phyloP scores from a whole-genome alignment of 2,329 filamentous ascomycete genomes.

The Cladophialophora chaetospira region DNA sequence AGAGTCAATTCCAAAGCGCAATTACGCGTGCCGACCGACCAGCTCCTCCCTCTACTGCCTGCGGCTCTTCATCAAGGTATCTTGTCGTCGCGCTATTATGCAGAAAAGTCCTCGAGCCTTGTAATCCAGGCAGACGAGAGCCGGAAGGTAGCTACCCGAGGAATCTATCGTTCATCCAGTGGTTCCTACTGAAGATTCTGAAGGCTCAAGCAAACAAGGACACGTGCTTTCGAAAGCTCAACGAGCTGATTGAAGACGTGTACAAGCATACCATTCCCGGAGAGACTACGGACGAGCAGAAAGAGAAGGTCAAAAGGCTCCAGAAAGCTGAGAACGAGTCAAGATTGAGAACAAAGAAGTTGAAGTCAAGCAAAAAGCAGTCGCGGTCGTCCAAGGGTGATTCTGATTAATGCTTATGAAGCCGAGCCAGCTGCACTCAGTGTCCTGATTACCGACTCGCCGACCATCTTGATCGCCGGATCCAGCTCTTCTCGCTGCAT shows the following conservation, averaged over 20 bases:
- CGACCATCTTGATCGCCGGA: constrained; percentile 55
- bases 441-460: constrained; percentile 38
- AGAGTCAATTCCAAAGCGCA: constrained; percentile 70
- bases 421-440: not conserved
- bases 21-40: constrained; percentile 56
- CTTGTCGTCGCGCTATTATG: constrained; percentile 57
- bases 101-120: constrained; percentile 55
- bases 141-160: no score
- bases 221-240: constrained; percentile 60
- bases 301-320: constrained; percentile 57
- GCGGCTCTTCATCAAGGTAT: constrained; percentile 55
- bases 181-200: no score
- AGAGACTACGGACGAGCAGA: constrained; percentile 61
- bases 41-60: constrained; percentile 58
- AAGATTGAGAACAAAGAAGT: constrained; percentile 60
- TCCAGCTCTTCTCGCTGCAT: constrained; percentile 52
- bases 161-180: no score
- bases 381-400: constrained; percentile 33
- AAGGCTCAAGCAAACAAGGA: constrained; percentile 62
- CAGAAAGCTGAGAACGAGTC: constrained; percentile 60
- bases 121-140: constrained; percentile 66
- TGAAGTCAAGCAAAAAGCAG: constrained; percentile 63
- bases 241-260: constrained; percentile 55
- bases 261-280: constrained; percentile 57
- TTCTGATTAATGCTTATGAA: constrained; percentile 20